Evolutionary conservation across 192 early-diverging fungal genomes (phyloP).

Genomic region (Globomyces pollinis-pini): DNA sequence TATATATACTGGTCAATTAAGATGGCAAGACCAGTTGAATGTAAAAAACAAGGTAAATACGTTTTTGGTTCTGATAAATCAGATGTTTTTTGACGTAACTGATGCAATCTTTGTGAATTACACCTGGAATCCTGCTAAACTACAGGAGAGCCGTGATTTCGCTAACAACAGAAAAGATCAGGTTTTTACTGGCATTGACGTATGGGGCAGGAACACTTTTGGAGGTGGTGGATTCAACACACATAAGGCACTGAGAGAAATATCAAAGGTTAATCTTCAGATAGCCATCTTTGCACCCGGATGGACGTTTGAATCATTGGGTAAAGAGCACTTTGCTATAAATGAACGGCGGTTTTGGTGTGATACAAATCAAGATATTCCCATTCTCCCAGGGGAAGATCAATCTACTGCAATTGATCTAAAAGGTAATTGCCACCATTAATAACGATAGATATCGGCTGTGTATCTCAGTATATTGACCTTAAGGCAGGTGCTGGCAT

Average conservation of each 20-base stretch:
- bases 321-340: slow-evolving; percentile 32
- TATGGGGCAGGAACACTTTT: slow-evolving; percentile 56
- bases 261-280: slow-evolving; percentile 31
- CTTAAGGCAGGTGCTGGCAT: background rate
- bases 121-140: slow-evolving; percentile 26
- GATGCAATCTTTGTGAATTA: slow-evolving; percentile 47
- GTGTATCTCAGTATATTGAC: slow-evolving; percentile 33
- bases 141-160: slow-evolving; percentile 9
- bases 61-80: too few species aligned
- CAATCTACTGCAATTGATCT: slow-evolving; percentile 1
- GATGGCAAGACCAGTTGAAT: slow-evolving; percentile 54
- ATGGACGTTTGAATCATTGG: slow-evolving; percentile 57
- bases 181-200: slow-evolving; percentile 58
- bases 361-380: slow-evolving; percentile 13
- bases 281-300: slow-evolving; percentile 56
- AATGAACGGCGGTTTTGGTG: slow-evolving; percentile 52
- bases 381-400: slow-evolving; percentile 1
- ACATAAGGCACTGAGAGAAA: slow-evolving; percentile 42
- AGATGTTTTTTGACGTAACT: slow-evolving; percentile 43
- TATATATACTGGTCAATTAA: slow-evolving; percentile 35
- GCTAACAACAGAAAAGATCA: slow-evolving; percentile 33
- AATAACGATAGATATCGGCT: slow-evolving; percentile 20
- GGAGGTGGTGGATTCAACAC: slow-evolving; percentile 45
- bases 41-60: too few species aligned
- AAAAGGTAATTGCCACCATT: background rate